phyloP scores from a whole-genome alignment of 2,329 filamentous ascomycete species.

The Zymoseptoria brevis region DNA sequence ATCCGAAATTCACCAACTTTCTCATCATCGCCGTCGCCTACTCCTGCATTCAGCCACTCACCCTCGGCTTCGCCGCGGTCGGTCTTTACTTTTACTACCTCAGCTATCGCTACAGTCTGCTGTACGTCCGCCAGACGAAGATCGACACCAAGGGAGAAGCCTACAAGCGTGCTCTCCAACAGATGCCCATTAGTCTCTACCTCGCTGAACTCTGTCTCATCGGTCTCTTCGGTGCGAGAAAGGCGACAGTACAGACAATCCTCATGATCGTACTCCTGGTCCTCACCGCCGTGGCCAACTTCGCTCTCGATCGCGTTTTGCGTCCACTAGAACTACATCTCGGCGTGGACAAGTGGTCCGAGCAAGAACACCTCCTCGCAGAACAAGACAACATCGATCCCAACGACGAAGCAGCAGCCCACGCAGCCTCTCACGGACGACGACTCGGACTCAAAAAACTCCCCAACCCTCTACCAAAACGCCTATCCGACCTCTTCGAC shows the following conservation, averaged over 20 bases:
- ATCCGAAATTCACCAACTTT: conserved; percentile 42
- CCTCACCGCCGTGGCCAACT: conserved; percentile 28
- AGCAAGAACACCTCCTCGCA: conserved; percentile 24
- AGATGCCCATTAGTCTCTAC: conserved; percentile 42
- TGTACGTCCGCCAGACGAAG: conserved; percentile 40
- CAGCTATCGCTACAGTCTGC: conserved; percentile 43
- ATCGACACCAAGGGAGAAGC: conserved; percentile 42
- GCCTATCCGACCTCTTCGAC: conserved; percentile 26
- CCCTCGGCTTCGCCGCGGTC: conserved; percentile 39
- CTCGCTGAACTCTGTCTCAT: conserved; percentile 42
- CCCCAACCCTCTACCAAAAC: conserved; percentile 17
- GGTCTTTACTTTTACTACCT: conserved; percentile 40
- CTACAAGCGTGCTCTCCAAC: conserved; percentile 41
- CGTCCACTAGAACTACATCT: conserved; percentile 28
- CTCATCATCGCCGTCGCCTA: conserved; percentile 39
- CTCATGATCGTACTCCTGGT: conserved; percentile 37
- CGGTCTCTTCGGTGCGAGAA: conserved; percentile 36
- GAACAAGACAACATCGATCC: conserved; percentile 23
- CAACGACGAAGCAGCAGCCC: conserved; percentile 22
- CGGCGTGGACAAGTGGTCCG: conserved; percentile 26
- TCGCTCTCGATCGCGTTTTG: conserved; percentile 24
- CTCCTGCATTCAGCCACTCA: conserved; percentile 42
- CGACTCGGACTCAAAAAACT: conserved; percentile 23
- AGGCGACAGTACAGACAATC: conserved; percentile 34
- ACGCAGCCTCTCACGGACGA: conserved; percentile 25